These are phyloP conservation scores for Nothopassalora personata DNA, from an alignment of 2,329 filamentous ascomycete species.

Conservation along the genomic window DNA sequence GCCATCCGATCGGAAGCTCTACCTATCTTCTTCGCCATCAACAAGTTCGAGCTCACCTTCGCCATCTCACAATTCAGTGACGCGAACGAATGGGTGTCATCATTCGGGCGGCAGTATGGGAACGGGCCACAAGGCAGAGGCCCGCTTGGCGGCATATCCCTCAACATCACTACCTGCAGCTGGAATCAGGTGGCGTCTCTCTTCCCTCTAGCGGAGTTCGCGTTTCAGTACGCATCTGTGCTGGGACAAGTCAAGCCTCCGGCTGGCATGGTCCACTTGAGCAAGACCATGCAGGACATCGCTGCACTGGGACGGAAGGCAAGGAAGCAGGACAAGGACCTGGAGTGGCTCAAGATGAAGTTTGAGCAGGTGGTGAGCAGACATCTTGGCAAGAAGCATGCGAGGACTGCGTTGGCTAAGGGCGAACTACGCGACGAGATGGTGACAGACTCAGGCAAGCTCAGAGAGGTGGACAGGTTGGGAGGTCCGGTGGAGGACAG, in stretches of 20 bases:
- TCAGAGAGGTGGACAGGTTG: background rate
- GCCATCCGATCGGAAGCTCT: slow-evolving; percentile 7
- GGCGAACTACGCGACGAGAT: background rate
- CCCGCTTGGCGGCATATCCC: background rate
- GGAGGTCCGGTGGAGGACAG: background rate
- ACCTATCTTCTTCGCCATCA: slow-evolving; percentile 10
- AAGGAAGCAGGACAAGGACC: background rate
- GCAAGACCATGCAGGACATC: background rate
- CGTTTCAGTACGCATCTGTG: background rate
- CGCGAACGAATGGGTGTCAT: background rate
- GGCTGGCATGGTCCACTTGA: background rate
- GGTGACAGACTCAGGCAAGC: background rate
- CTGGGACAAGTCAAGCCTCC: background rate
- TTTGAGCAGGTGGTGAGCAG: background rate
- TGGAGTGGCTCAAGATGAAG: background rate
- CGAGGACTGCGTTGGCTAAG: background rate
- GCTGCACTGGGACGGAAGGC: background rate
- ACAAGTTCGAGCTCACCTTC: slow-evolving; percentile 5
- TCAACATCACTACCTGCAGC: background rate
- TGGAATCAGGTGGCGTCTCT: background rate
- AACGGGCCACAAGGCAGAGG: background rate
- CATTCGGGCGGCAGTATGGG: background rate
- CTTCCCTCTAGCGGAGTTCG: background rate
- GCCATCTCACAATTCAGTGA: background rate
- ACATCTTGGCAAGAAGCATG: background rate